These are phyloP conservation scores for Apostasia shenzhenica DNA, from an alignment of 106 monocot species.

Conservation along the genomic window DNA sequence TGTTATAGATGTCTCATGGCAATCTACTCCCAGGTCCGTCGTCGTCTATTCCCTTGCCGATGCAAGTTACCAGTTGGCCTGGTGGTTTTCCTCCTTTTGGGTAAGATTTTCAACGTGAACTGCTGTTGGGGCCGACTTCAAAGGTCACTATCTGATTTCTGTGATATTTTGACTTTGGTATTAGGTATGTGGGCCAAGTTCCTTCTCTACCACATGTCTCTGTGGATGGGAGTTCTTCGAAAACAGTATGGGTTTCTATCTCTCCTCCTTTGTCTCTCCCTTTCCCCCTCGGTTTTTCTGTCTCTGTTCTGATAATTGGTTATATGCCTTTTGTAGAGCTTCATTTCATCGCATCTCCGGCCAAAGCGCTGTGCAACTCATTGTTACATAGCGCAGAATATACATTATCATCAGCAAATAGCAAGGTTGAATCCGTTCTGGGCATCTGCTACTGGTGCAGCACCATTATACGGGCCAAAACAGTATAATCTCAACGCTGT, in stretches of 20 bases:
- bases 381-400: slow-evolving; percentile 76
- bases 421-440: slow-evolving; percentile 61
- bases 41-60: slow-evolving; percentile 40
- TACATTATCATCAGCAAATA: slow-evolving; percentile 63
- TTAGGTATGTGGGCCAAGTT: slow-evolving; percentile 73
- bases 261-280: neutral
- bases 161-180: neutral
- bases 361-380: slow-evolving; percentile 79
- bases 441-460: slow-evolving; percentile 32
- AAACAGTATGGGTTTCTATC: slow-evolving; percentile 32
- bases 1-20: slow-evolving; percentile 2
- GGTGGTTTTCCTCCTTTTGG: slow-evolving; percentile 73
- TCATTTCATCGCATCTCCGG: slow-evolving; percentile 26
- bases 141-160: neutral
- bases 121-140: neutral
- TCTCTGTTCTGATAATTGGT: neutral
- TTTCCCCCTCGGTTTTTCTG: neutral
- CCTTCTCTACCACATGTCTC: slow-evolving; percentile 51
- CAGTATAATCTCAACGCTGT: slow-evolving; percentile 62
- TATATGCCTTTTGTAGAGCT: neutral
- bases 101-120: slow-evolving; percentile 20
- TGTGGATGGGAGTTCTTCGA: slow-evolving; percentile 38
- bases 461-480: slow-evolving; percentile 43
- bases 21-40: slow-evolving; percentile 26
- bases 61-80: slow-evolving; percentile 60